Conservation (phyloP, 805 yeast genomes). For the Metschnikowia reukaufii region DNA sequence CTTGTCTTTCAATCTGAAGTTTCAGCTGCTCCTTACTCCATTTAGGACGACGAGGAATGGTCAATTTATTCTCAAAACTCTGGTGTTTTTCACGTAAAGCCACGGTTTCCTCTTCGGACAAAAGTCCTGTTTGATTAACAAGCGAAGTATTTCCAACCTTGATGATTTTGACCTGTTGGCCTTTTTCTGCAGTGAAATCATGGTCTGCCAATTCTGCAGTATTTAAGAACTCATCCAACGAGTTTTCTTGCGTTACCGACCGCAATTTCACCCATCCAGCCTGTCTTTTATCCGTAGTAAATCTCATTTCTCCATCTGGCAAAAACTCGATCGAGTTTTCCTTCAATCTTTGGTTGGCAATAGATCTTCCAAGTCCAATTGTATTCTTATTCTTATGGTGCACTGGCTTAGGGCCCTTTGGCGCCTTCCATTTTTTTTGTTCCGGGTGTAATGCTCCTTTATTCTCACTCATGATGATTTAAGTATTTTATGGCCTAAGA, state of each 20-base stretch:
- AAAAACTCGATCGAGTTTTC: slow-evolving; percentile 69
- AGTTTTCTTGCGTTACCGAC: slow-evolving; percentile 92
- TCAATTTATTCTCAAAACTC: slow-evolving; percentile 66
- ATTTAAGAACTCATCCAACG: slow-evolving; percentile 89
- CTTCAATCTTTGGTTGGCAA: slow-evolving; percentile 67
- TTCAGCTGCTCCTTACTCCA: slow-evolving; percentile 78
- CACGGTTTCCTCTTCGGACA: slow-evolving; percentile 66
- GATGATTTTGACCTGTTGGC: slow-evolving; percentile 79
- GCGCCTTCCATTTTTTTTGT: slow-evolving; percentile 77
- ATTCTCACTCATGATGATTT: slow-evolving; percentile 25
- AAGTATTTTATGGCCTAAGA: too few species aligned
- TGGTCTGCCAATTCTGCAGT: slow-evolving; percentile 96
- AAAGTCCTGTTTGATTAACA: slow-evolving; percentile 44
- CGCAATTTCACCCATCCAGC: slow-evolving; percentile 87
- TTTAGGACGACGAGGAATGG: slow-evolving; percentile 88
- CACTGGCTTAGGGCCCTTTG: slow-evolving; percentile 90
- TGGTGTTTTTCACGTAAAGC: slow-evolving; percentile 61
- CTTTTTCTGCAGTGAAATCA: slow-evolving; percentile 91
- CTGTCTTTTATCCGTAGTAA: slow-evolving; percentile 81
- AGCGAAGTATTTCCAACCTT: slow-evolving; percentile 58
- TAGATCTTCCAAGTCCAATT: slow-evolving; percentile 82
- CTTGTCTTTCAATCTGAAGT: slow-evolving; percentile 77
- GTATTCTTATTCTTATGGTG: slow-evolving; percentile 80
- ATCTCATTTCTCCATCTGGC: slow-evolving; percentile 87
- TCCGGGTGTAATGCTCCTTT: slow-evolving; percentile 47